A percentile compares a stretch with the other conserved stretches of the same genome.
Conservation (phyloP, 2,329 filamentous ascomycete genomes). For the Aureobasidium sp. region DNA sequence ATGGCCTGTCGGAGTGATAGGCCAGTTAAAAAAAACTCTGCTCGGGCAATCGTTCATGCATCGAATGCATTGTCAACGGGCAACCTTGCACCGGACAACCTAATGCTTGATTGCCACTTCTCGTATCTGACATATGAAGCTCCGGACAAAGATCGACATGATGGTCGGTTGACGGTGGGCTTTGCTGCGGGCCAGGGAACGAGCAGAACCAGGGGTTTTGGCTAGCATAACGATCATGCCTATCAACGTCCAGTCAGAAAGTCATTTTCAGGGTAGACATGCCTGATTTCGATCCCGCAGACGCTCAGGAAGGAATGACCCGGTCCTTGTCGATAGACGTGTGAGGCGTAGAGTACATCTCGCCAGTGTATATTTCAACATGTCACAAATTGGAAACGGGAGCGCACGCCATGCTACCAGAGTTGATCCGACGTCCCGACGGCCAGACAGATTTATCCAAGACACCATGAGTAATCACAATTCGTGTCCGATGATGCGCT, state of each 20-base stretch:
- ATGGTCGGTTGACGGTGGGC: background rate
- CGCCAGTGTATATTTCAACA: background rate
- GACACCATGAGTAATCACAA: background rate
- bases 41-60: slow-evolving; percentile 1
- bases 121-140: background rate
- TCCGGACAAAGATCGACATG: background rate
- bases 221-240: background rate
- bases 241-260: no score
- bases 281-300: background rate
- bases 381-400: background rate
- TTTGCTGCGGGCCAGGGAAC: background rate
- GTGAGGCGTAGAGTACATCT: background rate
- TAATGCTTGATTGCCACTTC: background rate
- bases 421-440: background rate
- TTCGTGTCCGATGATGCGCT: background rate
- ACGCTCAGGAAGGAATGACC: background rate
- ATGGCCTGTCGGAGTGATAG: background rate
- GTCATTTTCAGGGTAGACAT: background rate
- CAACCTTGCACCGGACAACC: background rate
- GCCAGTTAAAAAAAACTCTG: background rate
- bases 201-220: background rate
- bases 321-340: background rate
- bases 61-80: background rate
- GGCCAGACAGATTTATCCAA: background rate
- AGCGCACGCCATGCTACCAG: background rate